Base-by-base conservation (phyloP, 441 rosid genomes). In the Adansonia grandidieri region DNA sequence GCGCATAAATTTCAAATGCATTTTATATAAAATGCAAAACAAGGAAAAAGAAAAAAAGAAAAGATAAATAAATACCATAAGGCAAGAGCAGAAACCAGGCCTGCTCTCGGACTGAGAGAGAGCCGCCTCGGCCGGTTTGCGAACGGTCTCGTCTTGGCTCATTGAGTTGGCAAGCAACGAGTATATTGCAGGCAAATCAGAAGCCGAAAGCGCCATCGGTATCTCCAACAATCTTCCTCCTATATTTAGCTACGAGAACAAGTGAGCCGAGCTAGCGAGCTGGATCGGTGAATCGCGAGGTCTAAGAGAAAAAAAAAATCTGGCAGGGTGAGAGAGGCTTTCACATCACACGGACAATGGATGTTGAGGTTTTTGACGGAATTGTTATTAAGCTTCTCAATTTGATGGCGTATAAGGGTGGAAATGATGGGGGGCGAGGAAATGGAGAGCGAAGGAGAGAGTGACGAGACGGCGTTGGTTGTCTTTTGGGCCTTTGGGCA, bases 71-170 rank as follows among this genome's bases (percentile, higher is more conserved):
- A 76, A 44, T 76, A 95, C 99, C 99, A 97, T 89, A 28, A 97
- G 89, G 82, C 98, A 95, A 15, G 97, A 95, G 85, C 98, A 97
- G 84, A 93, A 97, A 28, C 99, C 98, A 78, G 98, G 95, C 74
- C 97, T 84, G 53, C 90, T 89, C 88, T 97, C 99, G 71, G 87
- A 95, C 87, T 93, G 93, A 67, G 96, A 82, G 9, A 97, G 91
- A 86, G 98, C 94, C 79, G 86, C 84, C 91, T 97, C 99, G 24
- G 99, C 98, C 76, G 97, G 97, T 73, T 89, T 87, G 24, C 97
- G 92, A 48, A 92, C 83, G 81, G 83, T 79, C 87, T 88, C 94
- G 75, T 95, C 96, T 58, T 89, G 89, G 86, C 98, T 93, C 98
- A 97, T 88, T 74, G 99, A 95, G 83, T 97, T 93, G 20, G 92